Evolutionary conservation across 1,284 basidiomycete species (phyloP), one percentile per base, ranked within the genome.

Genomic region (Flammula alnicola): DNA sequence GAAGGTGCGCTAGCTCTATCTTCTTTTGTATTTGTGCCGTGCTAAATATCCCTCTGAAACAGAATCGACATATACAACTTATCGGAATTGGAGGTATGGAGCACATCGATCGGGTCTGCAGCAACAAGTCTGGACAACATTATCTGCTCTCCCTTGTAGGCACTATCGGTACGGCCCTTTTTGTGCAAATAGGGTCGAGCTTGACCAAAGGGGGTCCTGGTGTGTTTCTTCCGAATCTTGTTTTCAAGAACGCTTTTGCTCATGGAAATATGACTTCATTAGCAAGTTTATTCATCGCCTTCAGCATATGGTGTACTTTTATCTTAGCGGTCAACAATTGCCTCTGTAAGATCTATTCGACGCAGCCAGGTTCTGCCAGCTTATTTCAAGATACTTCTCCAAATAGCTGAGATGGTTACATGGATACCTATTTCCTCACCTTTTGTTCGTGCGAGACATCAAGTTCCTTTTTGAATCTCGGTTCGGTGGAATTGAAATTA

Each of bases 351-450:
- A 11, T 14, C 25, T 32, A 32, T n/a, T 20, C 23, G 23, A 25
- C 25, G 22, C 22, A 14, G 12, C 9, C 23, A 30, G 3, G 4
- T 47, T 22, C 7, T 37, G 20, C 14, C 16, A 36, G n/a, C 33
- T 32, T 20, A 42, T 19, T n/a, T 17, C n/a, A 25, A 6, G 30
- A 20, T n/a, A 30, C 17, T 33, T 25, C 17, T 44, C n/a, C 33
- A 29, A 29, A 16, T 49, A 78, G 77, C 74, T 35, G 77, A 79
- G 60, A 78, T 79, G 77, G 75, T 78, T 27, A 73, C 74, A 25
- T 79, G 73, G 73, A 77, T 79, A 20, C 77, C 77, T 4, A 73
- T 79, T 48, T 71, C 74, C 14, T 76, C 77, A 2, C 76, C 77
- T 14, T 78, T 78, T 51, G 73, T 77, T 51, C 35, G 72, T 39